A percentile compares a stretch with the other conserved stretches of the same genome.
Evolutionary conservation across 768 basidiomycete species (phyloP).

Genomic region (Trametes elegans): DNA sequence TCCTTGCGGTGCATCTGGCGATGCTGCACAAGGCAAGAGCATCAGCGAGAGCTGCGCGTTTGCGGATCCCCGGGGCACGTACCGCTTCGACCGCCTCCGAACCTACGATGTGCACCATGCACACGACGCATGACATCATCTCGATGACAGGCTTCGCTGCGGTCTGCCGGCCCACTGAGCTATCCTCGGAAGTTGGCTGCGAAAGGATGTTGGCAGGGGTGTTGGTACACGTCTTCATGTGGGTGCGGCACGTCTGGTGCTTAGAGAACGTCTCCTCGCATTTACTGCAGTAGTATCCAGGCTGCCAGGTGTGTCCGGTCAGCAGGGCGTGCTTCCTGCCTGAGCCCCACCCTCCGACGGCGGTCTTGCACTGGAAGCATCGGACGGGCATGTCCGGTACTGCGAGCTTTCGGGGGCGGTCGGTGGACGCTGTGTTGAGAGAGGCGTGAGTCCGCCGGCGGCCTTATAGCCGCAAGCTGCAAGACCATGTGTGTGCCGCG

Average conservation of each 20-base stretch:
- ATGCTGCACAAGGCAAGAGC: not conserved
- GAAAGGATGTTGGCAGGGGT: not conserved
- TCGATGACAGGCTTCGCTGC: too few species aligned
- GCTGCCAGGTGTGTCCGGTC: not conserved
- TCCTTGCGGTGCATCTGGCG: not conserved
- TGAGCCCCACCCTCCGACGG: not conserved
- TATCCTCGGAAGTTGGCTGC: too few species aligned
- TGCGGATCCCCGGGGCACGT: not conserved
- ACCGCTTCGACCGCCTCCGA: not conserved
- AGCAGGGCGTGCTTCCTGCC: not conserved
- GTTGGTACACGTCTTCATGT: not conserved
- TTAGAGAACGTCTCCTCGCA: not conserved
- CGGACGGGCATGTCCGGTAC: not conserved
- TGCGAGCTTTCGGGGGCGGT: not conserved
- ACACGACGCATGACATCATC: not conserved
- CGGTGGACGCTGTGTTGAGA: not conserved
- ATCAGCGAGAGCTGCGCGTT: too few species aligned
- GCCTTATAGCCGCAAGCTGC: too few species aligned
- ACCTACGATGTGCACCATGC: not conserved
- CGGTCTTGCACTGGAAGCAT: not conserved
- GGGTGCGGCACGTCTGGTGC: not conserved
- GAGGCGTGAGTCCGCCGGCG: not conserved
- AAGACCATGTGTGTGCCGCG: too few species aligned
- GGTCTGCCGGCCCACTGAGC: too few species aligned
- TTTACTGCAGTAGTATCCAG: not conserved